Base-by-base conservation (phyloP, 139 green algal genomes). In the Chlamydomonas sp. region DNA sequence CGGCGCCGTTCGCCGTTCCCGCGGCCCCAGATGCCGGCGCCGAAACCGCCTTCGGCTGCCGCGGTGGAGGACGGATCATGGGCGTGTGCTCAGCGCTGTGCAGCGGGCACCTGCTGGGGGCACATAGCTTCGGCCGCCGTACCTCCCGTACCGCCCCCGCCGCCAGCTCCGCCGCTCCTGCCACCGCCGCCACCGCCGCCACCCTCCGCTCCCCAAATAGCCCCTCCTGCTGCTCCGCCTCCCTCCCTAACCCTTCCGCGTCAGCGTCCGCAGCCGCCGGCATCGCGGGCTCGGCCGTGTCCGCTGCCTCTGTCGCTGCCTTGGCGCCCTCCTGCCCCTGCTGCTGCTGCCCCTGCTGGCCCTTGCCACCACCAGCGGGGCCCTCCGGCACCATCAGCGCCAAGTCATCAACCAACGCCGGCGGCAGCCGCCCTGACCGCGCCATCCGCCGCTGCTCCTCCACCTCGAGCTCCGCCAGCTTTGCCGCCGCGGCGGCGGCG, bases 361-460 rank as follows among this genome's bases (percentile, higher is more conserved):
- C 78, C 61, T 59, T 1, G 20, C 62, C 60, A 58, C 82, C 15
- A n/a, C 71, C 71, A 6, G n/a, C 62, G 17, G 10, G 61, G 1
- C 9, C 71, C 60, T 7, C 10, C 4, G 82, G 10, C 71, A 61
- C n/a, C 82, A 86, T 86, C 20, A 86, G 61, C 60, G 69, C 82
- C 8, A 80, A 6, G 72, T 86, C 82, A 71, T 86, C 82, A 9
- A 86, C 82, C 18, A 86, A 20, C 2, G 20, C n/a, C 31, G 62
- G 3, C 3, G 82, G 82, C 20, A 86, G n/a, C 60, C 82, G 71
- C 18, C 82, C 82, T 2, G 82, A 18, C 59, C 71, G 71, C 60
- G 71, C 82, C 68, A 71, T 71, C 5, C 71, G 82, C 71, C 82
- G 82, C 71, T 86, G 82, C 71, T 86, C 82, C n/a, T 79, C 71